Conservation (phyloP, 352 stramenopile genomes). For the Phytopythium mirpurense region DNA sequence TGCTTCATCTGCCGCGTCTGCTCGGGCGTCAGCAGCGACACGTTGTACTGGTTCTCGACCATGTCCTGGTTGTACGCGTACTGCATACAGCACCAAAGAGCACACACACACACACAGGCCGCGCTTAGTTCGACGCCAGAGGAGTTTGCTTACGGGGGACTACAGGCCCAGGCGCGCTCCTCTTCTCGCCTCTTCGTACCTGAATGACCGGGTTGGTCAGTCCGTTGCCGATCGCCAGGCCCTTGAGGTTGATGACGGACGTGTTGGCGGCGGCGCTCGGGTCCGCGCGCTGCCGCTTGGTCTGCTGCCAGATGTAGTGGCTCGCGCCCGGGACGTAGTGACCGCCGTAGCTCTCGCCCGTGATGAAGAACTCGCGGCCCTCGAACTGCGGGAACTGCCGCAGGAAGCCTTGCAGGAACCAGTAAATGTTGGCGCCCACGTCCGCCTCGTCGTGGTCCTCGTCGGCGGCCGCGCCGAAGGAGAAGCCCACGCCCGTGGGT, state of each 20-base stretch:
- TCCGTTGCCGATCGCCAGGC: conserved; percentile 44
- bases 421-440: conserved; percentile 46
- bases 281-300: conserved; percentile 10
- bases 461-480: conserved; percentile 22
- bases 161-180: too few relatives aligned
- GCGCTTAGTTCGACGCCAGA: too few relatives aligned
- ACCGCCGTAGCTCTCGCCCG: conserved; percentile 53
- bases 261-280: background rate
- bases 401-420: conserved; percentile 53
- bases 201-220: conserved; percentile 9
- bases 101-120: too few relatives aligned
- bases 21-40: conserved; percentile 27
- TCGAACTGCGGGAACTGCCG: conserved; percentile 36
- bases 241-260: conserved; percentile 29
- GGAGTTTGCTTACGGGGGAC: too few relatives aligned
- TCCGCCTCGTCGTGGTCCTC: conserved; percentile 25
- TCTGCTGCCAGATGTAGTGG: conserved; percentile 28
- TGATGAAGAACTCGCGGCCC: conserved; percentile 38
- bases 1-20: conserved; percentile 29
- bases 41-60: conserved; percentile 50
- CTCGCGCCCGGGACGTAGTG: conserved; percentile 44
- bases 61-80: conserved; percentile 43
- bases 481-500: conserved; percentile 38
- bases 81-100: conserved; percentile 22
- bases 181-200: too few relatives aligned